Conservation (phyloP, 305 asterid species). For the Solanum chacoense region DNA sequence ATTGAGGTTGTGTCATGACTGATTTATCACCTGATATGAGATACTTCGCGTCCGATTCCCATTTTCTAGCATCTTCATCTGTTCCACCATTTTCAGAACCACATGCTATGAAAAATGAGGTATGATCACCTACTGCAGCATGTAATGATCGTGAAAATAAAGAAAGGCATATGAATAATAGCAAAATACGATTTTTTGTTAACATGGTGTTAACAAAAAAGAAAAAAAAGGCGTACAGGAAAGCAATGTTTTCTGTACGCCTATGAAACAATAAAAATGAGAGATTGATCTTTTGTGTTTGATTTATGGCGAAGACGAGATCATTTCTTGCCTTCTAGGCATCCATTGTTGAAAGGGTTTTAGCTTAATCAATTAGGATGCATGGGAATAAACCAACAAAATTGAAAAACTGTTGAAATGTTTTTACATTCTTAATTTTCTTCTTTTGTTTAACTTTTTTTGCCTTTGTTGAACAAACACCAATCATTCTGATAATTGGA, state of each 20-base stretch:
- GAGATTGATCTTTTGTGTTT: not conserved
- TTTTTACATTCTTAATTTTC: not conserved
- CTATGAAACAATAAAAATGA: not conserved
- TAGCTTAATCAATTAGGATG: not conserved
- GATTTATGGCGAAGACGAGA: not conserved
- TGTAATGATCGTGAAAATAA: not conserved
- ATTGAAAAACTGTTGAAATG: not conserved
- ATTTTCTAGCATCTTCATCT: conserved; percentile 49
- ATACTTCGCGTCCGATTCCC: conserved; percentile 56
- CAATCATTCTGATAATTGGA: not conserved
- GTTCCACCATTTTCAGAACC: conserved; percentile 37
- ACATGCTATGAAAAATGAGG: conserved; percentile 32
- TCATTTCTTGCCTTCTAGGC: not conserved
- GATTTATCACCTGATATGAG: conserved; percentile 26
- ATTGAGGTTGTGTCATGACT: conserved; percentile 22
- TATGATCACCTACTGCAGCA: not conserved
- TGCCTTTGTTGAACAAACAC: not conserved
- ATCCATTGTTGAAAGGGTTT: not conserved
- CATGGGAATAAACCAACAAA: not conserved
- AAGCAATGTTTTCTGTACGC: conserved; percentile 1
- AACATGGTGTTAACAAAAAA: not conserved
- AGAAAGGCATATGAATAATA: conserved; percentile 7
- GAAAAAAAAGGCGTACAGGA: conserved; percentile 31
- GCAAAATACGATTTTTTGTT: not conserved
- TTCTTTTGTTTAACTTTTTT: not conserved